Conservation (phyloP, 345 rosid species). For the Boechera retrofracta region DNA sequence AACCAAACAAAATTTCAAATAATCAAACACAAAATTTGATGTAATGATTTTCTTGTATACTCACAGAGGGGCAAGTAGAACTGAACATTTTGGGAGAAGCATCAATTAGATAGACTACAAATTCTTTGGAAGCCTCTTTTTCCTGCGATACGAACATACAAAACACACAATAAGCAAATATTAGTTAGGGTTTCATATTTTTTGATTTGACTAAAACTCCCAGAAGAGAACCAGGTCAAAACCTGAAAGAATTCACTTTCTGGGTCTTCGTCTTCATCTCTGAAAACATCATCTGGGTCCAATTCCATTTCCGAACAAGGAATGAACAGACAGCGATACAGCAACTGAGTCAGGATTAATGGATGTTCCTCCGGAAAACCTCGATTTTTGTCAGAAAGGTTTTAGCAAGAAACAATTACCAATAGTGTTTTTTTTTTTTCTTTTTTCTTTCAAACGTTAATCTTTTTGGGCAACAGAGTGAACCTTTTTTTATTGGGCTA, state of each 20-base stretch:
- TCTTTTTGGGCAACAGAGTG: not conserved
- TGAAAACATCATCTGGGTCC: conserved; percentile 92
- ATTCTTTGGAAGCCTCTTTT: conserved; percentile 70
- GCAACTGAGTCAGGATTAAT: not conserved
- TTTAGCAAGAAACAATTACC: conserved; percentile 8
- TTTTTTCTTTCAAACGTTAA: not conserved
- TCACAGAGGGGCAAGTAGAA: conserved; percentile 59
- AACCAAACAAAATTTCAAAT: not conserved
- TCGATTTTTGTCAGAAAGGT: conserved; percentile 8
- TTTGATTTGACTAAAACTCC: not conserved
- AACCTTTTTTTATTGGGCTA: not conserved
- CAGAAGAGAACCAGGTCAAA: conserved; percentile 1
- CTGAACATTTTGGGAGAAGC: conserved; percentile 91
- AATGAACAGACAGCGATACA: not conserved
- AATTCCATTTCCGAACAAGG: conserved; percentile 56
- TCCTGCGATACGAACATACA: conserved; percentile 48
- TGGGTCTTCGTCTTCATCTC: conserved; percentile 80
- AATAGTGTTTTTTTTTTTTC: not conserved
- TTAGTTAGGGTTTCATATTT: conserved; percentile 7
- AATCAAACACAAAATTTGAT: conserved; percentile 10
- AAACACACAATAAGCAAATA: conserved; percentile 8
- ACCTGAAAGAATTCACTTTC: conserved; percentile 70
- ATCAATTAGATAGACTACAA: conserved; percentile 75
- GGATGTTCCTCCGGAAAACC: not conserved
- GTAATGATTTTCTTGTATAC: conserved; percentile 30